Evolutionary conservation across 2,329 filamentous ascomycete species (phyloP).

Genomic region (Fusarium euwallaceae): DNA sequence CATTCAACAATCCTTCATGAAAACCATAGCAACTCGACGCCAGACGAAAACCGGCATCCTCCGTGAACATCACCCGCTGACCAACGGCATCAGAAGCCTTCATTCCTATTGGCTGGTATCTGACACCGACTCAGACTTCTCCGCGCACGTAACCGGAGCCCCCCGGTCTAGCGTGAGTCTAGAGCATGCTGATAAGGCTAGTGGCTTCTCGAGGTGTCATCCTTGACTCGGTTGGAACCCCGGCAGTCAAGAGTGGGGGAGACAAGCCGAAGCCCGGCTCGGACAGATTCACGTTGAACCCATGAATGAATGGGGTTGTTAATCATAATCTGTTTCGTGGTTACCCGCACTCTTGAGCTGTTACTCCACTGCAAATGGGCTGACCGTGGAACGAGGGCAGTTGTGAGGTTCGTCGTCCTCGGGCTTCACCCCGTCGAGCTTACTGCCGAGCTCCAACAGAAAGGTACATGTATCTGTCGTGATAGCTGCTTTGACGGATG

Average conservation of each 20-base stretch:
- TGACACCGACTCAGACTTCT: background rate
- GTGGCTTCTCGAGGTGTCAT: background rate
- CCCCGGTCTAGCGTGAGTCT: background rate
- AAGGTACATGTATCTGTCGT: constrained; percentile 8
- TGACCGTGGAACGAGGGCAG: background rate
- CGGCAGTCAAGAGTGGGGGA: constrained; percentile 1
- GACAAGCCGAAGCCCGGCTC: background rate
- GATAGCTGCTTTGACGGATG: background rate
- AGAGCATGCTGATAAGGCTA: background rate
- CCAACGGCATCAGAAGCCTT: background rate
- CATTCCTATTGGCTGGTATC: background rate
- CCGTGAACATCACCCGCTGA: background rate
- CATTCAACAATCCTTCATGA: background rate
- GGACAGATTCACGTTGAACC: background rate
- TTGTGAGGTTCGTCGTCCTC: background rate
- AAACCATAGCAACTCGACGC: background rate
- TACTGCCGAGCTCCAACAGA: background rate
- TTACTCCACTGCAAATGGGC: background rate
- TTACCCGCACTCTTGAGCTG: background rate
- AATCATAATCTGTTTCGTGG: background rate
- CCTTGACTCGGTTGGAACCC: constrained; percentile 3
- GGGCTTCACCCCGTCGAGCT: background rate
- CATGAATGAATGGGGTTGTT: background rate
- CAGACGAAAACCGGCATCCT: background rate
- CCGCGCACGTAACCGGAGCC: background rate